Evolutionary conservation across 306 rosid genomes (phyloP).

Genomic region (Acacia melanoxylon): DNA sequence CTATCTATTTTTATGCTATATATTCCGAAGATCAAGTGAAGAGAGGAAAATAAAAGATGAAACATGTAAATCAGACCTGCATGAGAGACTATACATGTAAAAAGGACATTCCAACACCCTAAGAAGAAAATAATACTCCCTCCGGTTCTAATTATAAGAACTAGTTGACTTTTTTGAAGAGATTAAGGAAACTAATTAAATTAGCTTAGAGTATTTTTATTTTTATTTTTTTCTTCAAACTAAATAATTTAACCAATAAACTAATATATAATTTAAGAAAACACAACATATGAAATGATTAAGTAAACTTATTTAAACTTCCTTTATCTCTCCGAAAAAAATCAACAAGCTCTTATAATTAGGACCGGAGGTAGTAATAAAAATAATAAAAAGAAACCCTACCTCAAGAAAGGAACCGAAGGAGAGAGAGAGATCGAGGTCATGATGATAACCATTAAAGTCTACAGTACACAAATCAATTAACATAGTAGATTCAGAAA

Average conservation of each 20-base stretch:
- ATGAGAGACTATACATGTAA: not conserved
- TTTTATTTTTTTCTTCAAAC: too few species aligned
- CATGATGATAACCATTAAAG: not conserved
- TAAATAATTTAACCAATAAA: too few species aligned
- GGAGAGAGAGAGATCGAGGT: not conserved
- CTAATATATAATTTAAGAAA: too few species aligned
- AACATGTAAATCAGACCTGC: not conserved
- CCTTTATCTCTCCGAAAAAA: too few species aligned
- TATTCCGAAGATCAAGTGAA: not conserved
- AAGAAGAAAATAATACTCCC: not conserved
- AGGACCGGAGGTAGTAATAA: too few species aligned
- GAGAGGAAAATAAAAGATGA: not conserved
- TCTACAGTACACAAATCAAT: not conserved
- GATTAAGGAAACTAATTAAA: too few species aligned
- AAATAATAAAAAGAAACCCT: not conserved
- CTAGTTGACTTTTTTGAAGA: too few species aligned
- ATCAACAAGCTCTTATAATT: too few species aligned
- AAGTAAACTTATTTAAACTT: too few species aligned
- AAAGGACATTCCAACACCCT: slow-evolving; percentile 4
- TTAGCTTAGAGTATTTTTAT: too few species aligned
- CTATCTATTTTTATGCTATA: not conserved
- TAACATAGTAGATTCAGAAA: not conserved
- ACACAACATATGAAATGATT: too few species aligned
- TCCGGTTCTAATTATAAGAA: too few species aligned
- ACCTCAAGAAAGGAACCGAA: not conserved